Base-by-base conservation (phyloP, 208 protist genomes). In the Kentomonas sorsogonicus region DNA sequence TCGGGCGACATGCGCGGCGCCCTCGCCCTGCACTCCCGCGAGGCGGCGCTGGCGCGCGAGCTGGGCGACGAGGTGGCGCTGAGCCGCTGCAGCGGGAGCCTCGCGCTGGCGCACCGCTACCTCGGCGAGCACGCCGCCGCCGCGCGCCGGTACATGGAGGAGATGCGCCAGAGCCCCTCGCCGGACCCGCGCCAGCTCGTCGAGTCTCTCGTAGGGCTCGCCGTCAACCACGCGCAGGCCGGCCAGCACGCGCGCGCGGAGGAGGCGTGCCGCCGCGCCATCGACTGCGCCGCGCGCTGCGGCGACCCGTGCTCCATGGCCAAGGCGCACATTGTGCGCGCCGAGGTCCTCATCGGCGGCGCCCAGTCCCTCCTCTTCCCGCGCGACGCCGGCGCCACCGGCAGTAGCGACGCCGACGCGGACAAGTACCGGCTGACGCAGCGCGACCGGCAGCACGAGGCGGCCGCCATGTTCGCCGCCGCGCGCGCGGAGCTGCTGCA, bases 1-100 rank as follows among this genome's bases (percentile, higher is more conserved):
- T 27, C 63, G n/a, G 77, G 77, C 29, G 72, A 84, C 38, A 74
- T 84, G 77, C 13, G 6, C 6, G 64, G 56, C 13, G 77, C 77
- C 3, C 62, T 84, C 10, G 30, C 41, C 5, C 50, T 80, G 13
- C 77, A 80, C 47, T 46, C 73, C 44, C 48, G 31, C 23, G 77
- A 84, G 66, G 66, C 77, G 10, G 58, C 52, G 25, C 57, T 79
- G 36, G 69, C 72, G 11, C 65, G 60, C 40, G 72, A 79, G 50
- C 53, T 66, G 25, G 69, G 66, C 47, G 76, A 83, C 47, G 55
- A 20, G 11, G 57, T 60, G 11, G 47, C 65, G 11, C 48, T 57
- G 22, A 43, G 63, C n/a, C 72, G 66, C 25, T 79, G 72, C 53
- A 48, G 74, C 46, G 70, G 69, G 25, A 74, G 66, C 39, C 79